Conservation (phyloP, 768 basidiomycete species). For the Mycena olivaceomarginata region DNA sequence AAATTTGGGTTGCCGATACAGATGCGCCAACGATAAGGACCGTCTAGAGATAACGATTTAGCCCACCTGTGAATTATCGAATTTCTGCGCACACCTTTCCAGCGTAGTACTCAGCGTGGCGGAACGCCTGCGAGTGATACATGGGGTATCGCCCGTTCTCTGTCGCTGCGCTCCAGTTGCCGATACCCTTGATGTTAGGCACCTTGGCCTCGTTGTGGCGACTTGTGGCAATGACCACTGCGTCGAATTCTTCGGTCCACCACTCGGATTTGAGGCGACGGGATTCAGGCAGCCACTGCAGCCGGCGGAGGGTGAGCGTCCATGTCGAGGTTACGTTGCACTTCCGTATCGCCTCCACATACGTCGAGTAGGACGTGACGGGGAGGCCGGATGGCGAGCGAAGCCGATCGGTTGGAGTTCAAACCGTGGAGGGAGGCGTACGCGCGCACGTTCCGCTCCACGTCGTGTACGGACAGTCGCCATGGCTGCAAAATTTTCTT, state of each 20-base stretch:
- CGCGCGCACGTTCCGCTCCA: constrained; percentile 51
- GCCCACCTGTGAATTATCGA: background rate
- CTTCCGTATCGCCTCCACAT: constrained; percentile 60
- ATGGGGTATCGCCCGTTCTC: constrained; percentile 40
- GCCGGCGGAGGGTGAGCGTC: constrained; percentile 46
- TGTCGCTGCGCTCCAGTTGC: constrained; percentile 49
- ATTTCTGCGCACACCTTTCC: constrained; percentile 47
- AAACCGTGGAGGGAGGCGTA: constrained; percentile 55
- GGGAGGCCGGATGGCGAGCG: background rate
- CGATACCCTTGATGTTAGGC: constrained; percentile 52
- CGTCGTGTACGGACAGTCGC: constrained; percentile 40
- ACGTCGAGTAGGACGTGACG: constrained; percentile 56
- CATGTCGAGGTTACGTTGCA: constrained; percentile 40
- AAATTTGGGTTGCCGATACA: constrained; percentile 40
- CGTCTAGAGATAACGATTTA: background rate
- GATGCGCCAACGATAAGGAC: constrained; percentile 43
- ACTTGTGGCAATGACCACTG: constrained; percentile 55
- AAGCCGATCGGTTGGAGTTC: constrained; percentile 51
- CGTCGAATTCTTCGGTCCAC: constrained; percentile 56
- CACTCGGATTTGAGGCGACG: constrained; percentile 43
- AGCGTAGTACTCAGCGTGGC: constrained; percentile 50
- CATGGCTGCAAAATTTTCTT: constrained; percentile 28
- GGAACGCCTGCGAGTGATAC: constrained; percentile 55
- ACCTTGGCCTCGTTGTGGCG: constrained; percentile 52
- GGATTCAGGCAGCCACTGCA: constrained; percentile 39